Evolutionary conservation across 2,329 filamentous ascomycete species (phyloP), one percentile per base, ranked within the genome.

Genomic region (Aspergillus eucalypticola): DNA sequence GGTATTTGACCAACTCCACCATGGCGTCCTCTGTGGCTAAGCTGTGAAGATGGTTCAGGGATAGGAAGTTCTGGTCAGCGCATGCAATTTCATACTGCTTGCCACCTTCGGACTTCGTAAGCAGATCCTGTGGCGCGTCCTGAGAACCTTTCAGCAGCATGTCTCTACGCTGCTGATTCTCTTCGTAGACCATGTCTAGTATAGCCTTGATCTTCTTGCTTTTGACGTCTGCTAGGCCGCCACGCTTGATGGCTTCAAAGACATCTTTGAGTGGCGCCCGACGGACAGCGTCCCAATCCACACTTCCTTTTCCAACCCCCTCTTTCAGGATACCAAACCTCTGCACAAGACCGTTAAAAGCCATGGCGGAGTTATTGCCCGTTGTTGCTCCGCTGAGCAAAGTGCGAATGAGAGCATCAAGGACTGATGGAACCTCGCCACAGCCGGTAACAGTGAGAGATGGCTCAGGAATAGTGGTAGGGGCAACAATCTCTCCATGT

Each of bases 251-350:
- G 0, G 89, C 85, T 54, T 88, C 78, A 49, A 84, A 85, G n/a
- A 95, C 79, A 5, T 89, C 84, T 41, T 83, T 79, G 4, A 84
- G 71, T 1, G 84, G 74, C 1, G 87, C 85, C 25, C 78, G 73
- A 21, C 86, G 84, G 1, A 93, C 88, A 8, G 85, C 86, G 66
- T 91, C 85, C 89, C 90, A 94, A 70, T 92, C 81, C 7, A 92
- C 88, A 57, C 88, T 90, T 3, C 88, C 88, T 66, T 88, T 86
- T 5, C 88, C 89, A 8, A 88, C 77, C 6, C 89, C 86, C 44
- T 83, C 79, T 32, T 86, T 72, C 3, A 89, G 76, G 17, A 86
- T 80, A 1, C 90, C 89, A 63, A 89, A 92, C 35, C 77, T 82
- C 17, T 83, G 69, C 2, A 88, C 85, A 0, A 95, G 79, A 0